Base-by-base conservation (phyloP, 805 yeast genomes). In the Candida orba region DNA sequence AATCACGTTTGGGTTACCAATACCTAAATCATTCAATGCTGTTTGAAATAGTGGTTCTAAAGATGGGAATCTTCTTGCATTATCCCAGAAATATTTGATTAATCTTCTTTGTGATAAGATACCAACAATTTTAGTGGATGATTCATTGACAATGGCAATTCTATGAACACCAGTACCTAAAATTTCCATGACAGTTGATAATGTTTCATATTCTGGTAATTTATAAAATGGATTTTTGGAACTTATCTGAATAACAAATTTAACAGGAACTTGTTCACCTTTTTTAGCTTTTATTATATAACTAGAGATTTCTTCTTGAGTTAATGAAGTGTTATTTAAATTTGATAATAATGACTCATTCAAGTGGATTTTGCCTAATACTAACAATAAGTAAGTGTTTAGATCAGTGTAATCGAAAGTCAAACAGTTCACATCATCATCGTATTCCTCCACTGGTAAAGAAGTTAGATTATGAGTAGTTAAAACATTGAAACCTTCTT, bases 81-180 rank as follows among this genome's bases (percentile, higher is more conserved):
- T 87, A 46, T 87, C 95, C 97, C 98, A 91, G 43, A 91, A 67
- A 62, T 77, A 91, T 54, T 78, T 78, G 43, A 91, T 76, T 53
- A 88, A 69, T 56, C 98, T 77, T 62, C 99, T 80, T 67, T 91
- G 99, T 0, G 96, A 87, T 37, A 93, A 69, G 12, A 91, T 78
- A 45, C 98, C 98, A 3, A 84, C 78, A 40, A 90, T 79, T 47
- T 72, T 71, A 22, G 75, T 69, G 39, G 69, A 72, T 15, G 66
- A 63, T 20, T 61, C 61, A 57, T 78, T 70, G 20, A 83, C 73
- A 44, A 90, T 85, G 10, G 97, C 96, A 18, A 91, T 78, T 59
- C 99, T 74, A 66, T 93, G 99, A 4, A 90, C 96, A 18, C 99
- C 99, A 34, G 85, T 78, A n/a, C 97, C 98, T 48, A 91, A 69